Evolutionary conservation across 352 stramenopile species (phyloP).

Genomic region (Pythium aphanidermatum): DNA sequence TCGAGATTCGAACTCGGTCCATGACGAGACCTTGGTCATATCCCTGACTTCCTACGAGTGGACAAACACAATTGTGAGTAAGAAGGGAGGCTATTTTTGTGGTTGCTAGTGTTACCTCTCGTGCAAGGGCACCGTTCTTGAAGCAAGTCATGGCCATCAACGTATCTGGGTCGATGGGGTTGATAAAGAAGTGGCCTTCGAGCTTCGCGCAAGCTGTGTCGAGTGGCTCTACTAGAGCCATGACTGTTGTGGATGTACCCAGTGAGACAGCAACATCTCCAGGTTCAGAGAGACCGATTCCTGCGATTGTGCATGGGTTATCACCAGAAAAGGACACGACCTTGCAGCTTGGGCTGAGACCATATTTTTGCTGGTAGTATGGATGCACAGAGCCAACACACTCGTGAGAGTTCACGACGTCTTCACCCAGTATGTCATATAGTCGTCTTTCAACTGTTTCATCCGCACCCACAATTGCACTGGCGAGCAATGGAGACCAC

Average conservation of each 20-base stretch:
- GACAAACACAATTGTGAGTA: neutral
- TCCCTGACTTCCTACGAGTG: slow-evolving; percentile 37
- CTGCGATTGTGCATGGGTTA: slow-evolving; percentile 72
- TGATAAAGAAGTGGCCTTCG: slow-evolving; percentile 82
- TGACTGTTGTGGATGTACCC: slow-evolving; percentile 58
- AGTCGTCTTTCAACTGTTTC: slow-evolving; percentile 13
- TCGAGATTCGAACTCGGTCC: slow-evolving; percentile 50
- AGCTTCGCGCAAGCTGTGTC: slow-evolving; percentile 38
- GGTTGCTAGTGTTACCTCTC: slow-evolving; percentile 32
- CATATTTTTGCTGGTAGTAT: slow-evolving; percentile 68
- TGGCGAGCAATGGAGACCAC: slow-evolving; percentile 49
- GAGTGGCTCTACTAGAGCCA: slow-evolving; percentile 40
- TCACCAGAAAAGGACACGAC: slow-evolving; percentile 78
- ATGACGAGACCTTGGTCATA: slow-evolving; percentile 28
- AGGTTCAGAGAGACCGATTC: slow-evolving; percentile 44
- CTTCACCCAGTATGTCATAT: slow-evolving; percentile 22
- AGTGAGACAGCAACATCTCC: slow-evolving; percentile 61
- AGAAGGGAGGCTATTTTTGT: neutral
- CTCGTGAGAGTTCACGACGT: slow-evolving; percentile 42
- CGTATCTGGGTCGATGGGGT: slow-evolving; percentile 61
- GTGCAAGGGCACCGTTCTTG: slow-evolving; percentile 77
- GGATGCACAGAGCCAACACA: slow-evolving; percentile 37
- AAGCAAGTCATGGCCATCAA: slow-evolving; percentile 86
- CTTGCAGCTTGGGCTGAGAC: slow-evolving; percentile 40
- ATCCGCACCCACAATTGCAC: slow-evolving; percentile 16